phyloP scores from a whole-genome alignment of 2,329 filamentous ascomycete species.

The Aspergillus japonicus region DNA sequence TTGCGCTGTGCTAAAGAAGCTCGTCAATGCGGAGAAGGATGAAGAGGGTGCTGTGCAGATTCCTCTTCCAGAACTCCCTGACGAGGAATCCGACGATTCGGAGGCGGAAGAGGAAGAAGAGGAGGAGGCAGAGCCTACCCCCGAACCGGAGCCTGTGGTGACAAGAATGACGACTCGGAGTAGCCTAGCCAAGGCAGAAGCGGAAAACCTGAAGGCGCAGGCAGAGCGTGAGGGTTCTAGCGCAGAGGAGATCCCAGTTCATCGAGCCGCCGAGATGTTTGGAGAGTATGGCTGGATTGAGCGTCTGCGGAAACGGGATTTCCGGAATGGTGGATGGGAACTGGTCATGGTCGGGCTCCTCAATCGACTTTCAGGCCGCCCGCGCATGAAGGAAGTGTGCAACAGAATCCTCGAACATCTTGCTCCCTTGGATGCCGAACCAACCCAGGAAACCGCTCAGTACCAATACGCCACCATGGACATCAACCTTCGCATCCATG shows the following conservation, averaged over 20 bases:
- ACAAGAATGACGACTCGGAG: constrained; percentile 75
- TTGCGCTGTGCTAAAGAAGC: constrained; percentile 82
- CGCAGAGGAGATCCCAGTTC: constrained; percentile 35
- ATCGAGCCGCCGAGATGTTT: constrained; percentile 70
- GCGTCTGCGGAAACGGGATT: constrained; percentile 76
- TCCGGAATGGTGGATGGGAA: constrained; percentile 87
- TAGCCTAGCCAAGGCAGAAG: constrained; percentile 78
- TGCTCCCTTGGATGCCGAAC: constrained; percentile 73
- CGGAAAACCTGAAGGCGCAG: constrained; percentile 64
- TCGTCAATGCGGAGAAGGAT: constrained; percentile 73
- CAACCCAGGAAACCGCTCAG: constrained; percentile 71
- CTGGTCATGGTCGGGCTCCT: constrained; percentile 83
- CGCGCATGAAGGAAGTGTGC: constrained; percentile 67
- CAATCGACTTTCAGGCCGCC: constrained; percentile 76
- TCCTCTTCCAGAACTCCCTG: constrained; percentile 70
- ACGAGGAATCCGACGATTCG: constrained; percentile 66
- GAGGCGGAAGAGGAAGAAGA: constrained; percentile 59
- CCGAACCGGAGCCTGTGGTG: constrained; percentile 67
- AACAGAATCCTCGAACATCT: constrained; percentile 77
- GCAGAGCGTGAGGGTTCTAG: constrained; percentile 51
- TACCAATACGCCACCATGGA: constrained; percentile 73
- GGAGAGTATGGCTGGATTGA: constrained; percentile 79
- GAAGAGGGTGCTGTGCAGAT: constrained; percentile 75
- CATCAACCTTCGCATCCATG: constrained; percentile 76
- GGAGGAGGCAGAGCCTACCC: constrained; percentile 57